phyloP scores from a whole-genome alignment of 352 stramenopile species.

The Globisporangium ultimum region DNA sequence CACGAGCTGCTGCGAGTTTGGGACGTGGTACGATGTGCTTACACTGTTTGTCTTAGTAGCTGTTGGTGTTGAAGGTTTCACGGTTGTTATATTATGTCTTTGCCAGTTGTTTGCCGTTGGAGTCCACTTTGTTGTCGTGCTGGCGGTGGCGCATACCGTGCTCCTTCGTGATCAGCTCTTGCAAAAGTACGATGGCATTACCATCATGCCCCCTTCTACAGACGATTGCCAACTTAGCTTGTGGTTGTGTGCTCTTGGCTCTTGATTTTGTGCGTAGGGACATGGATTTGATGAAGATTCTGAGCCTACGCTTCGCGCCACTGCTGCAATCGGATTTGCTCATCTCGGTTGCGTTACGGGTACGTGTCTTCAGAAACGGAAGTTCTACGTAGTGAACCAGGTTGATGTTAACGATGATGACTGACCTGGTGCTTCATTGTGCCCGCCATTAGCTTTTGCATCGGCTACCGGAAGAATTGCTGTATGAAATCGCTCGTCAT shows the following conservation, averaged over 20 bases:
- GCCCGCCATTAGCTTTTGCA: conserved; percentile 57
- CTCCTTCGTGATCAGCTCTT: conserved; percentile 82
- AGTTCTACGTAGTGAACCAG: too few species aligned
- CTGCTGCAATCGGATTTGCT: conserved; percentile 80
- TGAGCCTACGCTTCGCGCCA: conserved; percentile 80
- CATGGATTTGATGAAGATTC: conserved; percentile 87
- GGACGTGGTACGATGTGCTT: conserved; percentile 69
- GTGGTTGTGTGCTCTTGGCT: neutral
- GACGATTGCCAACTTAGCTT: too few species aligned
- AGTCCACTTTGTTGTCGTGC: conserved; percentile 88
- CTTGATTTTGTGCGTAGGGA: conserved; percentile 41
- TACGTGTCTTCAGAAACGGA: conserved; percentile 10
- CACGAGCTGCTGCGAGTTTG: conserved; percentile 87
- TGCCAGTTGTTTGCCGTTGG: conserved; percentile 86
- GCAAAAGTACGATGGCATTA: conserved; percentile 42
- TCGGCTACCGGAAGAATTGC: conserved; percentile 77
- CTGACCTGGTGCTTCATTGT: conserved; percentile 2
- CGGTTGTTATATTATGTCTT: neutral
- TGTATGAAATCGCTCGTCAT: conserved; percentile 86
- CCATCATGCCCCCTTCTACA: neutral
- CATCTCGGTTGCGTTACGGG: conserved; percentile 79
- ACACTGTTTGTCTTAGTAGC: conserved; percentile 1
- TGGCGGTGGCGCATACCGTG: conserved; percentile 87
- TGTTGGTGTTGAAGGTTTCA: neutral
- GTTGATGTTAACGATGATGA: too few species aligned